Percentiles rank a stretch among this genome's conserved stretches.
These are phyloP conservation scores for Penicillium sumatraense DNA, from an alignment of 2,329 filamentous ascomycete genomes.

Conservation along the genomic window DNA sequence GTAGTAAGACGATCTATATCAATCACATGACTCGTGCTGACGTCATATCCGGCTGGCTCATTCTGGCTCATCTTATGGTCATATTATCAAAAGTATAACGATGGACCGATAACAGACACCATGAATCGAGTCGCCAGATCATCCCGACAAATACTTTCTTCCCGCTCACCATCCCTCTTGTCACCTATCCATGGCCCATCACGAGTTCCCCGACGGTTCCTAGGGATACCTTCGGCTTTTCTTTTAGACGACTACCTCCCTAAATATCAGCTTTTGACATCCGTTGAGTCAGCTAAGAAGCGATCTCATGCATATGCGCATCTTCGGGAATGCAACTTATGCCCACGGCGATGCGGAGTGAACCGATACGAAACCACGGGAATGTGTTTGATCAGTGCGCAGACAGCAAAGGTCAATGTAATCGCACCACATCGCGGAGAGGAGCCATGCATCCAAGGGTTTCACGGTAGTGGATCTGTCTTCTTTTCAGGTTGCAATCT, in stretches of 20 bases:
- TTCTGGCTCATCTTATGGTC: neutral
- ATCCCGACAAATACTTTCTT: neutral
- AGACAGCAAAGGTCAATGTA: slow-evolving; percentile 77
- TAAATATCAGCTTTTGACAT: slow-evolving; percentile 70
- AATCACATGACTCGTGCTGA: no score
- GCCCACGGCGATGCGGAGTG: slow-evolving; percentile 75
- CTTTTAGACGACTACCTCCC: slow-evolving; percentile 76
- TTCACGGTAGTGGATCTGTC: slow-evolving; percentile 77
- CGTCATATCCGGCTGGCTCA: no score
- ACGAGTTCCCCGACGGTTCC: slow-evolving; percentile 33
- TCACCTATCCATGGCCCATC: slow-evolving; percentile 9
- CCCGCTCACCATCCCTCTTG: neutral
- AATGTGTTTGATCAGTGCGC: slow-evolving; percentile 74
- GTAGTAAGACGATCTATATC: no score
- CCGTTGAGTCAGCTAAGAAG: slow-evolving; percentile 72
- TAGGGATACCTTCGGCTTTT: slow-evolving; percentile 66
- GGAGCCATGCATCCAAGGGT: slow-evolving; percentile 81
- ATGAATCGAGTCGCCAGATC: slow-evolving; percentile 15
- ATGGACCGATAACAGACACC: slow-evolving; percentile 8
- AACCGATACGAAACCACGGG: slow-evolving; percentile 82
- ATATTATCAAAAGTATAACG: neutral
- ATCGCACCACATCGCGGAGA: slow-evolving; percentile 87
- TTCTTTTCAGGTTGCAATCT: slow-evolving; percentile 81
- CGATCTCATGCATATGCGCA: slow-evolving; percentile 75
- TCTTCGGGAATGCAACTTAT: slow-evolving; percentile 78